These are phyloP conservation scores for Erucastrum elatum DNA, from an alignment of 345 rosid genomes.

Conservation along the genomic window DNA sequence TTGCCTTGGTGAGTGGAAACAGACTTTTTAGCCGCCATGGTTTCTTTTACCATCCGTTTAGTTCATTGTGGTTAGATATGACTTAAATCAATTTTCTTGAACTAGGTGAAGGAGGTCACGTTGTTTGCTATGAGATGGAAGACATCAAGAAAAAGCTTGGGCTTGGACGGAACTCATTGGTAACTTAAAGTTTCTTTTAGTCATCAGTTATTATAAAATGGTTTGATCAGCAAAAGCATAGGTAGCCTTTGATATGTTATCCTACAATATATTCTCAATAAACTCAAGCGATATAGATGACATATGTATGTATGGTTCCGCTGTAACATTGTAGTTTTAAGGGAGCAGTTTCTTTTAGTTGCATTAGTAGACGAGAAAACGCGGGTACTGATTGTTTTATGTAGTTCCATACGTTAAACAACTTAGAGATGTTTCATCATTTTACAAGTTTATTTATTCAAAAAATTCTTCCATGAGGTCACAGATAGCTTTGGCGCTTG, in stretches of 20 bases:
- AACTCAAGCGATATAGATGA: neutral
- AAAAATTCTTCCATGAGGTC: conserved; percentile 6
- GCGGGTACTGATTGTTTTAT: neutral
- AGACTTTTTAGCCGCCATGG: conserved; percentile 8
- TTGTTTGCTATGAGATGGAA: conserved; percentile 88
- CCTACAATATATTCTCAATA: conserved; percentile 2
- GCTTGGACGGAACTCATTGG: conserved; percentile 88
- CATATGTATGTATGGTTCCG: neutral
- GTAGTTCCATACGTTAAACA: neutral
- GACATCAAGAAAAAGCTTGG: conserved; percentile 85
- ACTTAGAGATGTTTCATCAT: neutral
- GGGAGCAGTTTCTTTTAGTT: neutral
- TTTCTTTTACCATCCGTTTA: conserved; percentile 4
- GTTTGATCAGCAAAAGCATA: neutral
- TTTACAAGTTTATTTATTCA: neutral
- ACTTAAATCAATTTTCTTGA: conserved; percentile 34
- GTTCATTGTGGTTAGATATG: neutral
- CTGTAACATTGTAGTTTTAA: conserved; percentile 14
- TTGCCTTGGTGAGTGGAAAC: conserved; percentile 61
- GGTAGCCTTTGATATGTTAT: conserved; percentile 1
- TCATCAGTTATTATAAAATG: conserved; percentile 4
- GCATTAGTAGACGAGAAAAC: conserved; percentile 3
- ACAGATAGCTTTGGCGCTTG: conserved; percentile 80
- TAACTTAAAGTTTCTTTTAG: conserved; percentile 40
- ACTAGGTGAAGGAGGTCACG: conserved; percentile 84